Evolutionary conservation across 805 yeast genomes (phyloP), one percentile per base, ranked within the genome.

Genomic region (Helenozyma rhizophorensis): DNA sequence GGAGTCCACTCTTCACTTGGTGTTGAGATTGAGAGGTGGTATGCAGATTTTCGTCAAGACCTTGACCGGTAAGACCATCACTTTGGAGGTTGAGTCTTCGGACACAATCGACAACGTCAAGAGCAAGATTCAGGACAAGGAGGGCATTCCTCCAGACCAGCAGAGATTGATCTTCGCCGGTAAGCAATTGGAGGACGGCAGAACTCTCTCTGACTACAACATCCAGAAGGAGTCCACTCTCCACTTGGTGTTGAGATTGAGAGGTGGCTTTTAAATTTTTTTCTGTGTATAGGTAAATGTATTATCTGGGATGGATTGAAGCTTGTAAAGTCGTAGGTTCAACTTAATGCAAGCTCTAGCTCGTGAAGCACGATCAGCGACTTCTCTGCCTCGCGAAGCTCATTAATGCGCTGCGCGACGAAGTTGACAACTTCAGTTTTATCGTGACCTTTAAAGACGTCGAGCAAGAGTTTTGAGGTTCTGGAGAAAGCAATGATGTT

Each of bases 151-250:
- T 65, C 95, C 96, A 54, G 96, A 87, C 70, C 96, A 88, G 69
- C 97, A 88, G 74, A 82, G 96, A 74, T 79, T 88, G 58, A 87
- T 89, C 74, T 89, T 88, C 58, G 96, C 96, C 55, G 96, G 96
- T 78, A 88, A 87, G 77, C 96, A 86, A 73, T 80, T 88, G 65
- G 96, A 87, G 71, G 93, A 84, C 48, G 96, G 96, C 53, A 85
- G 96, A 78, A 89, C 97, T 46, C 72, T 89, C 47, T 82, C 95
- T 49, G 96, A 89, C 74, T 89, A 89, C 90, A 89, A 89, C 83
- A 89, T 89, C 68, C 96, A 88, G 74, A 89, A 89, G 78, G 97
- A 89, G 74, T 87, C 96, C 47, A 89, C 97, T 43, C 70, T 89
- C 36, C 96, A 90, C 71, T 80, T 90, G 74, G 97, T 90, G 50